These are phyloP conservation scores for Neurospora sp. DNA, from an alignment of 2,329 filamentous ascomycete genomes.

Conservation along the genomic window DNA sequence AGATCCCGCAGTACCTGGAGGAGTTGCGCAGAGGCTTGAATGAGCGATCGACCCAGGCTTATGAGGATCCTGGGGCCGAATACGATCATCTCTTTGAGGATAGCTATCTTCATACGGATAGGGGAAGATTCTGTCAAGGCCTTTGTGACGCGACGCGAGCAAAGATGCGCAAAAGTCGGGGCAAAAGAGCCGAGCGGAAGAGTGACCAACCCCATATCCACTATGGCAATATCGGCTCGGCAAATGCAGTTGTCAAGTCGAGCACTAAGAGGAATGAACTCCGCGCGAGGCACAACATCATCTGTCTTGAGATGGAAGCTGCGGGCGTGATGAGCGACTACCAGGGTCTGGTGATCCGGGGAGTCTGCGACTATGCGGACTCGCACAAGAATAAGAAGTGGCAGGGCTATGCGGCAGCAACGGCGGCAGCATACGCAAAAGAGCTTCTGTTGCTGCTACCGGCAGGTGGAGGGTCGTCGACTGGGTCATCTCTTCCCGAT, in stretches of 20 bases:
- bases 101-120: too few relatives aligned
- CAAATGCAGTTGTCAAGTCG: constrained; percentile 9
- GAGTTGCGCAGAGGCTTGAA: too few relatives aligned
- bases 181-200: too few relatives aligned
- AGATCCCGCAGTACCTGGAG: too few relatives aligned
- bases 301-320: constrained; percentile 22
- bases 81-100: too few relatives aligned
- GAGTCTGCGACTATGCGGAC: constrained; percentile 28
- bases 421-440: constrained; percentile 22
- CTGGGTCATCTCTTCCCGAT: too few relatives aligned
- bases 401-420: constrained; percentile 22
- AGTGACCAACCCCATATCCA: constrained; percentile 3
- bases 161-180: too few relatives aligned
- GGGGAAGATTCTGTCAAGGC: too few relatives aligned
- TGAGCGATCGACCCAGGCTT: too few relatives aligned
- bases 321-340: constrained; percentile 22
- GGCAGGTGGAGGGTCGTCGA: too few relatives aligned
- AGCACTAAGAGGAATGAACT: constrained; percentile 4
- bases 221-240: constrained; percentile 9
- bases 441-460: background rate
- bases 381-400: constrained; percentile 23
- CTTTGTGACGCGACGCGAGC: too few relatives aligned
- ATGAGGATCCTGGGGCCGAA: too few relatives aligned
- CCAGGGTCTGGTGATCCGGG: constrained; percentile 24
- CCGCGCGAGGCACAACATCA: background rate